Percentiles rank a stretch among this genome's conserved stretches.
These are phyloP conservation scores for Fusarium robinianum DNA, from an alignment of 2,329 filamentous ascomycete species.

Conservation along the genomic window DNA sequence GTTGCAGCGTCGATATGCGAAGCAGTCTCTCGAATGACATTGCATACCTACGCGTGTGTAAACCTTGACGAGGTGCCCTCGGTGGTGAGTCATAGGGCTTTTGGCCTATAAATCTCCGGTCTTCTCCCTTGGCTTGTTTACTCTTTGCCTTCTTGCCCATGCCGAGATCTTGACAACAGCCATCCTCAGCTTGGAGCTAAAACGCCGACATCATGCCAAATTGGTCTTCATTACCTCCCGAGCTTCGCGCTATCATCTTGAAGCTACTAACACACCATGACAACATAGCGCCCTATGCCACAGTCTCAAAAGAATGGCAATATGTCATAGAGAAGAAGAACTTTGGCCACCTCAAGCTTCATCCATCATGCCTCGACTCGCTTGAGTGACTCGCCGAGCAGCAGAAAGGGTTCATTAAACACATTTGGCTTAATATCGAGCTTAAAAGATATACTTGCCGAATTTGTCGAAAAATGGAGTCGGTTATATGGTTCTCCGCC, in stretches of 20 bases:
- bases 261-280: not conserved
- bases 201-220: not conserved
- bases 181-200: too few relatives aligned
- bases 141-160: not conserved
- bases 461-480: constrained; percentile 5
- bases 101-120: constrained; percentile 1
- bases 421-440: constrained; percentile 25
- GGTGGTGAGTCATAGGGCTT: not conserved
- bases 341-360: constrained; percentile 7
- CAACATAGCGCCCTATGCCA: not conserved
- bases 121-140: not conserved
- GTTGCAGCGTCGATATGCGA: not conserved
- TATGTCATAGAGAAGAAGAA: constrained; percentile 4
- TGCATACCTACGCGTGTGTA: constrained; percentile 2
- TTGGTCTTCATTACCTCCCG: constrained; percentile 9
- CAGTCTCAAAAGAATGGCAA: constrained; percentile 15
- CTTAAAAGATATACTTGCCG: constrained; percentile 15
- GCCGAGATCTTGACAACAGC: constrained; percentile 1
- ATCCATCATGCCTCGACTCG: not conserved
- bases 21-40: not conserved
- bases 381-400: not conserved
- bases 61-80: not conserved
- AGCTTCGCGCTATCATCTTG: constrained; percentile 13
- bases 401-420: not conserved
- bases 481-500: not conserved